Percentiles rank a stretch among this genome's conserved stretches.
Evolutionary conservation across 2,329 filamentous ascomycete genomes (phyloP).

Genomic region (Aspergillus persii): DNA sequence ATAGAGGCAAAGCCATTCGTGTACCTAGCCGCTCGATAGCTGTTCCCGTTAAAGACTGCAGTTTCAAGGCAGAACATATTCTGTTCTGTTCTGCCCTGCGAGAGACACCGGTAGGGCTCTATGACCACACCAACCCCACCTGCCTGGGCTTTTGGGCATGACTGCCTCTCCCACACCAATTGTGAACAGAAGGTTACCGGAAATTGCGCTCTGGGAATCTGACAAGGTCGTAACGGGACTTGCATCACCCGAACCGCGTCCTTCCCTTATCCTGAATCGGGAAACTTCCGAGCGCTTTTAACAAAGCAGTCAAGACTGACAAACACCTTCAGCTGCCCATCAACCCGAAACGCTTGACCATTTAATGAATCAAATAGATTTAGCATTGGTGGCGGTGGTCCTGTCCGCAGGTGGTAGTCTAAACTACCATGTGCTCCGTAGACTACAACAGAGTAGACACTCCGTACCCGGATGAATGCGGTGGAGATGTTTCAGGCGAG

Average conservation of each 20-base stretch:
- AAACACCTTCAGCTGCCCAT: background rate
- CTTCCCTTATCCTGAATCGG: background rate
- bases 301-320: background rate
- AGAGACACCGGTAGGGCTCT: background rate
- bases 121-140: background rate
- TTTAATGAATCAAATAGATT: background rate
- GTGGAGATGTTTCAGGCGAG: background rate
- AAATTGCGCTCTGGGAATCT: background rate
- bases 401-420: too few species aligned
- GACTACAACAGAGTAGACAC: too few species aligned
- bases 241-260: background rate
- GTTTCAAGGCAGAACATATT: background rate
- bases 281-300: background rate
- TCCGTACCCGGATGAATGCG: background rate
- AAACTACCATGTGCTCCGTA: too few species aligned
- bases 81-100: background rate
- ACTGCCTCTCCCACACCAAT: background rate
- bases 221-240: too few species aligned
- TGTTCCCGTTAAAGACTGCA: background rate
- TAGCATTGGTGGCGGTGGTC: background rate
- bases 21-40: background rate
- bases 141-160: background rate
- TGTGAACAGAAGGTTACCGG: too few species aligned
- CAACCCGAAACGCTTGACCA: background rate
- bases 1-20: background rate